Evolutionary conservation across 2,329 filamentous ascomycete genomes (phyloP).

Genomic region (Fusarium sp.): DNA sequence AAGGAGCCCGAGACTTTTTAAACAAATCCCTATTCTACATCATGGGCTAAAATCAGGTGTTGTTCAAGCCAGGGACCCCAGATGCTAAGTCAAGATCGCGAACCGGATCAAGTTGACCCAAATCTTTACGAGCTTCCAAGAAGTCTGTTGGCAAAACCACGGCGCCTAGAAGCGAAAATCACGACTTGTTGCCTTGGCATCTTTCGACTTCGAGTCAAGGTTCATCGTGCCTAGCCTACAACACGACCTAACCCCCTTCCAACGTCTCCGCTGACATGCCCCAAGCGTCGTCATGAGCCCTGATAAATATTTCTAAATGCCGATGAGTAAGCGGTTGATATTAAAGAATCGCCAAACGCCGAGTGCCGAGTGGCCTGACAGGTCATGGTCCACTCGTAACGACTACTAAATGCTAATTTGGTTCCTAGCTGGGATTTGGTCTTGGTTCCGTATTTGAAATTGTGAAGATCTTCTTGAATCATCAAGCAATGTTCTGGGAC

Average conservation of each 20-base stretch:
- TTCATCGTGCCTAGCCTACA: neutral
- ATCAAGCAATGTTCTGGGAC: too few species aligned
- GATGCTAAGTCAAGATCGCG: neutral
- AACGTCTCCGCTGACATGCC: neutral
- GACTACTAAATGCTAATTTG: neutral
- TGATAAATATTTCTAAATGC: neutral
- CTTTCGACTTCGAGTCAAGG: neutral
- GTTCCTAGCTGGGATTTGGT: too few species aligned
- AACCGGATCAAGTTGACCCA: neutral
- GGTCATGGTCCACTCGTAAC: neutral
- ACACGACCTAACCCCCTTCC: neutral
- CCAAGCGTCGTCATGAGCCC: neutral
- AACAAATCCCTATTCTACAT: neutral
- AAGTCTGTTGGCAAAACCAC: rapidly evolving
- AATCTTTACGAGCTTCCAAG: neutral
- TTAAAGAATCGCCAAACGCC: neutral
- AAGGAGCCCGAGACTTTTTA: neutral
- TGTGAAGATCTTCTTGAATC: too few species aligned
- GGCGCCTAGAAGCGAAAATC: neutral
- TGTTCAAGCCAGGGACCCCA: neutral
- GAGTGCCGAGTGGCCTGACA: neutral
- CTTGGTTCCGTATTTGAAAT: too few species aligned
- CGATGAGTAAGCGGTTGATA: neutral
- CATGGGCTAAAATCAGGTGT: neutral
- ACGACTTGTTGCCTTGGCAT: neutral